Base-by-base conservation (phyloP, 768 basidiomycete species). In the Cystofilobasidium ferigula region DNA sequence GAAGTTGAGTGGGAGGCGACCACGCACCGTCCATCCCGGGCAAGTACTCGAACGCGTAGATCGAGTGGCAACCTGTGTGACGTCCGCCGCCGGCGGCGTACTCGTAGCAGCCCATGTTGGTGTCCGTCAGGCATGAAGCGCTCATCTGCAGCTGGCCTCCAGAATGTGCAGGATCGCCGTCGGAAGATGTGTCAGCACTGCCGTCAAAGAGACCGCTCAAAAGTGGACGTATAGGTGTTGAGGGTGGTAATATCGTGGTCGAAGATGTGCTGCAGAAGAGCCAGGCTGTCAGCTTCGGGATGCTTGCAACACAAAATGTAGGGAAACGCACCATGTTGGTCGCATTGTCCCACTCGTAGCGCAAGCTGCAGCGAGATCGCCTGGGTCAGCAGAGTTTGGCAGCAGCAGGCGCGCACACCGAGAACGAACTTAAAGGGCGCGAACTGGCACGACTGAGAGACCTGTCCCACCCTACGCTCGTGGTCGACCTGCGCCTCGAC, bases 101-200 rank as follows among this genome's bases (percentile, higher is more conserved):
- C 57, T 68, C 73, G 73, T 92, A 93, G 73, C 88, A 89, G 32
- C 77, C 73, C 73, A 84, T 85, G 73, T 88, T 61, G 0, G 88
- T 88, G 14, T 70, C 66, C 0, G 85, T 80, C 18, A 90, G 78
- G 24, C 78, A 84, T 7, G 89, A 91, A 0, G 86, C 86, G 2
- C 89, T 86, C 72, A 93, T 88, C 74, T 94, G 92, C 73, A 82
- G n/a, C 14, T 54, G 26, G 26, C 51, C 51, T 16, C 51, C 51
- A 4, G 28, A 30, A 28, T n/a, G n/a, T n/a, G n/a, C n/a, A n/a
- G n/a, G n/a, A n/a, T n/a, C n/a, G n/a, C n/a, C n/a, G n/a, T n/a
- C n/a, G n/a, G n/a, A n/a, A n/a, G n/a, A n/a, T n/a, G n/a, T n/a
- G n/a, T n/a, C n/a, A n/a, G n/a, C n/a, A n/a, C n/a, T n/a, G n/a